phyloP scores from a whole-genome alignment of 1,139 yeast genomes.

The Saccharomyces pastorianus region DNA sequence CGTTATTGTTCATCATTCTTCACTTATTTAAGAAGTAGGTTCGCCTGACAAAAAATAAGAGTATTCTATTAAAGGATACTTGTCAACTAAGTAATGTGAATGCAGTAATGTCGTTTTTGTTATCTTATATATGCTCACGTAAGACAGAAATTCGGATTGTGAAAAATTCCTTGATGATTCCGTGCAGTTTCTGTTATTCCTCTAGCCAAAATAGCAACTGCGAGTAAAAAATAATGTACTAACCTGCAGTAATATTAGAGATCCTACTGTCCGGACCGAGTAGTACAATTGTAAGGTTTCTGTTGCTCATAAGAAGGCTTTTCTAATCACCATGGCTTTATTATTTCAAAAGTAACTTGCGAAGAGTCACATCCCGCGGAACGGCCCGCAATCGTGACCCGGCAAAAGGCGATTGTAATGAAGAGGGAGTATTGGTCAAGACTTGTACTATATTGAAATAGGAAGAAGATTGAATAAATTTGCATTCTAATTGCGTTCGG shows the following conservation, averaged over 20 bases:
- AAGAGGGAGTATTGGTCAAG: background rate
- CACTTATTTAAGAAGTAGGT: background rate
- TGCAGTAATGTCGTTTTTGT: background rate
- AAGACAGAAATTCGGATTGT: background rate
- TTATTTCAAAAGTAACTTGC: background rate
- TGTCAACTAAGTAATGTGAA: background rate
- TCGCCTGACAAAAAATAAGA: background rate
- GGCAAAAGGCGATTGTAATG: background rate
- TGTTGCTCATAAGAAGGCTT: background rate
- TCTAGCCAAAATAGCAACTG: background rate
- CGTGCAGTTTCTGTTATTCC: no score
- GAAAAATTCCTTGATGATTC: background rate
- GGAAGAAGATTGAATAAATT: background rate
- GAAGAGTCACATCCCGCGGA: slow-evolving; percentile 1
- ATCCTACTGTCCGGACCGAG: background rate
- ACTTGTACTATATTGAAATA: background rate
- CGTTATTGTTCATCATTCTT: background rate
- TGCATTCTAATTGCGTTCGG: background rate
- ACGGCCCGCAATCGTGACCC: background rate
- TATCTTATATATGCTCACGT: background rate
- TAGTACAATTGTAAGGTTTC: background rate
- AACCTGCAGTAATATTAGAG: background rate
- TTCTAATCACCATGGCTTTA: background rate
- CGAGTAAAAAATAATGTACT: background rate
- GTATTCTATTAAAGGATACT: background rate